Evolutionary conservation across 2,329 filamentous ascomycete genomes (phyloP).

Genomic region (Fusarium avenaceum): DNA sequence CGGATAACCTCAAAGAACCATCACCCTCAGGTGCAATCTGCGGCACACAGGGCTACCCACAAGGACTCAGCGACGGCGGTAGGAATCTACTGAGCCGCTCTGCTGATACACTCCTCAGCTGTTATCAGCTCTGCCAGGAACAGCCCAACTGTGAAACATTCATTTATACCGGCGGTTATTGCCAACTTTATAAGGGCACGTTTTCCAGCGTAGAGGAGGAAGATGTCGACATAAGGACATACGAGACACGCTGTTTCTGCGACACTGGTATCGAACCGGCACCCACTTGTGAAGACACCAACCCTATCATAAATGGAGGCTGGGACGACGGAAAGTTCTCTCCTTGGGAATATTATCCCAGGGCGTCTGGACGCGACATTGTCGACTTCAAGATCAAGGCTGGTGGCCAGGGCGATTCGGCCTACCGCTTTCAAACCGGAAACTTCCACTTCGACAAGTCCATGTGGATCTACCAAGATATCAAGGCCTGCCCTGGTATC

Average conservation of each 20-base stretch:
- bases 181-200: too few species aligned
- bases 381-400: constrained; percentile 1
- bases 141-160: too few species aligned
- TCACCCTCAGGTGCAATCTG: neutral
- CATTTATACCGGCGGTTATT: too few species aligned
- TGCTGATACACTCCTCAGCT: too few species aligned
- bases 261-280: neutral
- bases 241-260: constrained; percentile 14
- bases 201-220: too few species aligned
- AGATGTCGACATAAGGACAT: too few species aligned
- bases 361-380: neutral
- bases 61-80: too few species aligned
- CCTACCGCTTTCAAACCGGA: constrained; percentile 4
- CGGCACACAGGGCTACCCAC: too few species aligned
- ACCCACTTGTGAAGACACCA: constrained; percentile 5
- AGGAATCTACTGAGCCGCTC: too few species aligned
- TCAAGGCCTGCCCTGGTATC: constrained; percentile 2
- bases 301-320: neutral
- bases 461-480: constrained; percentile 7
- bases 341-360: neutral
- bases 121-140: too few species aligned
- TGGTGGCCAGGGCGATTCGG: neutral
- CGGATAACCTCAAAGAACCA: neutral
- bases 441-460: constrained; percentile 10
- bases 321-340: neutral